Conservation (phyloP, 2,329 filamentous ascomycete genomes). For the Chrysoporthe deuterocubensis region DNA sequence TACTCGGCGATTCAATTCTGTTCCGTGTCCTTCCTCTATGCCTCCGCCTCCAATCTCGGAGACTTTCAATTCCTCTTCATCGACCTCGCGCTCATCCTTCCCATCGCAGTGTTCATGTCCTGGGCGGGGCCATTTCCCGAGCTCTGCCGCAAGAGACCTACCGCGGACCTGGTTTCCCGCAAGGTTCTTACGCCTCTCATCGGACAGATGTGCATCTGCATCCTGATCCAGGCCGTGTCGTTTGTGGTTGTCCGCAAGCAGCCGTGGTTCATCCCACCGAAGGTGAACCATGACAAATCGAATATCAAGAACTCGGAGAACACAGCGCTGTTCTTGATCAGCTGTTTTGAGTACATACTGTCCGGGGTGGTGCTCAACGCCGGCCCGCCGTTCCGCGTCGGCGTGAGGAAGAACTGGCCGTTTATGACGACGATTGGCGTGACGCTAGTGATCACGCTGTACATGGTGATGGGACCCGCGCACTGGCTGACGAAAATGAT, state of each 20-base stretch:
- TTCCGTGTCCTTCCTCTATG: conserved; percentile 94
- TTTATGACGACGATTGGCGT: conserved; percentile 78
- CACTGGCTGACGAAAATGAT: conserved; percentile 73
- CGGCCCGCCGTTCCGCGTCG: conserved; percentile 86
- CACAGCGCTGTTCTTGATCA: conserved; percentile 85
- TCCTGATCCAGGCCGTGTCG: conserved; percentile 74
- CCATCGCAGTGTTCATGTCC: conserved; percentile 98
- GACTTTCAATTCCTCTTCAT: conserved; percentile 99
- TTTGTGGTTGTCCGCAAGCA: conserved; percentile 78
- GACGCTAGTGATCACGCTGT: conserved; percentile 69
- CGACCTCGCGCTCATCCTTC: conserved; percentile 87
- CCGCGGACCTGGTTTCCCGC: conserved; percentile 86
- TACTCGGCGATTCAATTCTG: conserved; percentile 99
- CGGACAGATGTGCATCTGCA: conserved; percentile 83
- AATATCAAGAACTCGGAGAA: conserved; percentile 94
- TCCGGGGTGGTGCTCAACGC: conserved; percentile 88
- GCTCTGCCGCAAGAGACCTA: conserved; percentile 84
- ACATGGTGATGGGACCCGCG: conserved; percentile 80
- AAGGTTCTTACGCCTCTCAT: conserved; percentile 90
- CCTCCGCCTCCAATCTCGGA: conserved; percentile 88
- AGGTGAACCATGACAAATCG: conserved; percentile 75
- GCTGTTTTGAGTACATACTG: conserved; percentile 93
- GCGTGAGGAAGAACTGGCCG: conserved; percentile 79
- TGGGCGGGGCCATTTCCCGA: conserved; percentile 85
- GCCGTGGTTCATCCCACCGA: conserved; percentile 84